phyloP scores from a whole-genome alignment of 1,139 yeast species.

The Arxiozyma bovina region DNA sequence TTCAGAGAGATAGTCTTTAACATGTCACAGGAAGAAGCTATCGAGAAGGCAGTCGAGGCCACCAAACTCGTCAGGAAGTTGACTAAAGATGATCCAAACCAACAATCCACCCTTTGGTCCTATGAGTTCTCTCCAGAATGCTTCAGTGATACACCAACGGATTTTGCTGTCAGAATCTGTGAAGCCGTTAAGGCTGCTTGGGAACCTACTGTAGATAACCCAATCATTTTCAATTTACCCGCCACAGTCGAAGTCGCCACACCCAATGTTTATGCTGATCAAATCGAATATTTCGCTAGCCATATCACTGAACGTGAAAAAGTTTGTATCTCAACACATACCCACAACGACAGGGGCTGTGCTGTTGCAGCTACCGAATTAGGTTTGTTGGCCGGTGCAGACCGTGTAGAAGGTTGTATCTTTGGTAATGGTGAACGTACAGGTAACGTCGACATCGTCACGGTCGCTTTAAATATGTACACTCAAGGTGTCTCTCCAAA shows the following conservation, averaged over 20 bases:
- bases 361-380: conserved; percentile 98
- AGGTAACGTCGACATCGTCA: conserved; percentile 92
- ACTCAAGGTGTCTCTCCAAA: conserved; percentile 89
- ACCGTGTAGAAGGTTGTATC: conserved; percentile 94
- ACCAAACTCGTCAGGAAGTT: conserved; percentile 70
- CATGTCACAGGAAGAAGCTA: conserved; percentile 70
- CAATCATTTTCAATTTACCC: conserved; percentile 90
- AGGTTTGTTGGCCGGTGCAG: conserved; percentile 93
- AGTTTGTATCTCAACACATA: conserved; percentile 82
- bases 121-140: conserved; percentile 95
- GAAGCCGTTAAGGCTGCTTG: conserved; percentile 94
- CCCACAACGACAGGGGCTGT: conserved; percentile 96
- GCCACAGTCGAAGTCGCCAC: conserved; percentile 95
- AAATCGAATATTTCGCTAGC: conserved; percentile 80
- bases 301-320: conserved; percentile 77
- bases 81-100: conserved; percentile 80
- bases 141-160: conserved; percentile 81
- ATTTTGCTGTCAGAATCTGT: conserved; percentile 75
- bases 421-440: conserved; percentile 99
- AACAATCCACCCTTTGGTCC: conserved; percentile 70
- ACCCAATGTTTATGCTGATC: conserved; percentile 95
- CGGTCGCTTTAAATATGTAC: conserved; percentile 84
- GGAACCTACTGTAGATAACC: conserved; percentile 76
- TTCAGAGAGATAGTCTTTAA: conserved; percentile 89
- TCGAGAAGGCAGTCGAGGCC: conserved; percentile 73